phyloP scores from a whole-genome alignment of 768 basidiomycete species.

The Mycena rebaudengoi region DNA sequence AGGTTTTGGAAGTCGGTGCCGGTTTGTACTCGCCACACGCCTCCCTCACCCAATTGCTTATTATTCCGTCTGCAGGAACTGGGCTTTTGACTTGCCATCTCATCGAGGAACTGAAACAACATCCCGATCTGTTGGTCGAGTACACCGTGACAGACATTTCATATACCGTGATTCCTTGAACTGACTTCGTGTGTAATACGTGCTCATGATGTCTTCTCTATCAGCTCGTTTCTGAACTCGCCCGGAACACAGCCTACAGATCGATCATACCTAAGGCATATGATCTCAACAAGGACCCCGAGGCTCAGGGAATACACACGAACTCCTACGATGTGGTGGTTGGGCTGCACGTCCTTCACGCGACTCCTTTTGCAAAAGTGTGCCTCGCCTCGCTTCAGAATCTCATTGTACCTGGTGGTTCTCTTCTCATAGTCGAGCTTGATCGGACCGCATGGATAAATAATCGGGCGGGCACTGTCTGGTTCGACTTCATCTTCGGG shows the following conservation, averaged over 20 bases:
- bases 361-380: not conserved
- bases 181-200: not conserved
- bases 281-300: conserved; percentile 1
- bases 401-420: conserved; percentile 8
- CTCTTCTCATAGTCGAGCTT: not conserved
- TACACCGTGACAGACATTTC: conserved; percentile 17
- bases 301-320: not conserved
- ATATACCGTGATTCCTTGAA: not conserved
- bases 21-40: not conserved
- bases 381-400: not conserved
- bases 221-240: conserved; percentile 2
- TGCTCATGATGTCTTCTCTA: not conserved
- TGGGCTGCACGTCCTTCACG: conserved; percentile 7
- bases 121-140: not conserved
- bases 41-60: not conserved
- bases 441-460: not conserved
- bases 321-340: conserved; percentile 4
- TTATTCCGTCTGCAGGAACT: not conserved
- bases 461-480: not conserved
- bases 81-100: conserved; percentile 7
- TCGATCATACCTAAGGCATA: not conserved
- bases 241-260: not conserved
- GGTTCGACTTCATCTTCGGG: conserved; percentile 11
- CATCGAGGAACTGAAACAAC: not conserved
- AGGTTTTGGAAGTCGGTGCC: conserved; percentile 11